Evolutionary conservation across 139 green algal genomes (phyloP).

Genomic region (Asterochloris erici): DNA sequence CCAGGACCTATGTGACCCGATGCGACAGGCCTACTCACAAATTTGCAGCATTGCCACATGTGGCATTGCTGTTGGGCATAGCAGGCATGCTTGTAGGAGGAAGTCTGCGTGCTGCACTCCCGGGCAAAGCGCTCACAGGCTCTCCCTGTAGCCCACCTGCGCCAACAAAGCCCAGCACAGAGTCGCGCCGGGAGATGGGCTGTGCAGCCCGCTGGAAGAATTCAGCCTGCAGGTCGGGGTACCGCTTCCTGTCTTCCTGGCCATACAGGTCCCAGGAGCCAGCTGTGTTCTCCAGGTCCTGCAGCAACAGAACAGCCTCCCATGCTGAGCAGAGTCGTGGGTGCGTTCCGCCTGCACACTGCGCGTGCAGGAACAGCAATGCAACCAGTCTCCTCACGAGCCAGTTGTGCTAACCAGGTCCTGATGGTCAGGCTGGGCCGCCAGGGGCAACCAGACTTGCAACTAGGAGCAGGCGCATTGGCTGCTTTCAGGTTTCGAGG

Average conservation of each 20-base stretch:
- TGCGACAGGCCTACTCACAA: neutral
- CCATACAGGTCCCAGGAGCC: conserved; percentile 94
- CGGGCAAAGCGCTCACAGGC: neutral
- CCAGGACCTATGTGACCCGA: neutral
- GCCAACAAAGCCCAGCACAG: conserved; percentile 78
- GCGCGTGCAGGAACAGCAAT: neutral
- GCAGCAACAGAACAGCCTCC: neutral
- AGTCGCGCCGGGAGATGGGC: conserved; percentile 78
- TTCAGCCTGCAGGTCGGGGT: conserved; percentile 69
- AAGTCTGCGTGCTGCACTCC: neutral
- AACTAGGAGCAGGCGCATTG: too few relatives aligned
- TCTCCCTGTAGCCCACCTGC: conserved; percentile 42
- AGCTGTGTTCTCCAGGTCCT: conserved; percentile 92
- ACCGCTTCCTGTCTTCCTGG: conserved; percentile 81
- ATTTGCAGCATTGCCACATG: too few relatives aligned
- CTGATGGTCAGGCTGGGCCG: too few relatives aligned
- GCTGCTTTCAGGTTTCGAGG: too few relatives aligned
- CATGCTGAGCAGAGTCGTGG: neutral
- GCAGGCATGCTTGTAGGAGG: neutral
- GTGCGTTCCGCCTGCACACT: neutral
- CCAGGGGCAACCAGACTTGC: too few relatives aligned
- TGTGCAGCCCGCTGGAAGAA: conserved; percentile 92
- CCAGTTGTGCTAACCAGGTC: neutral
- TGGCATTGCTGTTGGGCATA: neutral
- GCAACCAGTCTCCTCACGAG: neutral